Conservation (phyloP, 495 filamentous ascomycete species). For the Trichoderma reesei region DNA sequence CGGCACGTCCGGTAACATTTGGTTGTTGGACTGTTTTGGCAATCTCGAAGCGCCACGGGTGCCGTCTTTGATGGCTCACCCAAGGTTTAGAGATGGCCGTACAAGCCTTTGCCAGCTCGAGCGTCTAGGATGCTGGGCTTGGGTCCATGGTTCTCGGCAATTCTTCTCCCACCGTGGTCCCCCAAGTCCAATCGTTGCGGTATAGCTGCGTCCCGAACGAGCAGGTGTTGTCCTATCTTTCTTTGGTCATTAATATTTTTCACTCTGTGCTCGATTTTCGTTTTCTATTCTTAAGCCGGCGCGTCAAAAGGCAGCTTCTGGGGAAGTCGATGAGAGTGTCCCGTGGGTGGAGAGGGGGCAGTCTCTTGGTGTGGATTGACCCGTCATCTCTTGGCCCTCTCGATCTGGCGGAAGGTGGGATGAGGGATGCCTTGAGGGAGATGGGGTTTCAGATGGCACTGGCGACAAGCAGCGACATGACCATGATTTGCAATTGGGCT, state of each 20-base stretch:
- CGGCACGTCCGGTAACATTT: constrained; percentile 26
- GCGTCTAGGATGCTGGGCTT: constrained; percentile 6
- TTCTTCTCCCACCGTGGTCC: neutral
- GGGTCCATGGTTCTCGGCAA: neutral
- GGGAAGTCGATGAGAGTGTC: constrained; percentile 3
- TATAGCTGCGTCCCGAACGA: constrained; percentile 10
- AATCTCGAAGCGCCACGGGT: neutral
- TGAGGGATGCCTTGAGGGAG: neutral
- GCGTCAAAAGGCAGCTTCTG: constrained; percentile 9
- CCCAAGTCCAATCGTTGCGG: constrained; percentile 10
- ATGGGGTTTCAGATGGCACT: neutral
- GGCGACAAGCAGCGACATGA: neutral
- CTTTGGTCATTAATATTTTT: constrained; percentile 9
- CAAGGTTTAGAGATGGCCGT: neutral
- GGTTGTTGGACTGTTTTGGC: constrained; percentile 5
- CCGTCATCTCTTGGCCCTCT: neutral
- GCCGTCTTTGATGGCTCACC: neutral
- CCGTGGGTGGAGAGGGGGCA: neutral
- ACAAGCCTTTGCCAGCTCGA: neutral
- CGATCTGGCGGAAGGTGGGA: neutral
- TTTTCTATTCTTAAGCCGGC: constrained; percentile 6
- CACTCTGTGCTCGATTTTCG: neutral
- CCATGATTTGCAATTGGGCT: neutral
- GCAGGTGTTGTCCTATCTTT: constrained; percentile 8
- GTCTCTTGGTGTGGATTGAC: neutral